Conservation (phyloP, 2,329 filamentous ascomycete genomes). For the Chrysosporium queenslandicum region DNA sequence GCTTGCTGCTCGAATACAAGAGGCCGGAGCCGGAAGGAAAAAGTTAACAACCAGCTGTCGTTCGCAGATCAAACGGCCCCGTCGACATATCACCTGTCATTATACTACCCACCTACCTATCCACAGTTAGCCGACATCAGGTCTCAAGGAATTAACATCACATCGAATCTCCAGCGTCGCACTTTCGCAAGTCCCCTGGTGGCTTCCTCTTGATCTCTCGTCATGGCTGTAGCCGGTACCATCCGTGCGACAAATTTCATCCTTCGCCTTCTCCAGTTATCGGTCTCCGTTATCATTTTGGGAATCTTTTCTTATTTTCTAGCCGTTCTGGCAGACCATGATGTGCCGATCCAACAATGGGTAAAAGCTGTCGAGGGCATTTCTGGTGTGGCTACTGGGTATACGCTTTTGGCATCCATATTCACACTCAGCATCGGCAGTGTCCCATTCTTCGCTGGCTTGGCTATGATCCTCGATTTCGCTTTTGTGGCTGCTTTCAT, state of each 20-base stretch:
- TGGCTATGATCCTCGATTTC: constrained; percentile 67
- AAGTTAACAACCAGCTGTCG: not conserved
- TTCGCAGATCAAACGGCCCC: not conserved
- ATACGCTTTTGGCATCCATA: constrained; percentile 61
- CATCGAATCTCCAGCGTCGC: not conserved
- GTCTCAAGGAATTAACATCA: not conserved
- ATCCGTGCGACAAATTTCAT: constrained; percentile 62
- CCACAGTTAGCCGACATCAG: not conserved
- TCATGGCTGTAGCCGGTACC: constrained; percentile 51
- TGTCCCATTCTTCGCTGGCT: constrained; percentile 57
- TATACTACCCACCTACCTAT: not conserved
- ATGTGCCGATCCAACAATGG: constrained; percentile 53
- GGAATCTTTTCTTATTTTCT: constrained; percentile 80
- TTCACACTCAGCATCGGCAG: constrained; percentile 73
- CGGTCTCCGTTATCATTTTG: constrained; percentile 62
- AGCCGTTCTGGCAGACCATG: constrained; percentile 56
- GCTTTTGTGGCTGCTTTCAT: constrained; percentile 68
- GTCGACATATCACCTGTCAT: not conserved
- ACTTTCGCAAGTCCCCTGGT: not conserved
- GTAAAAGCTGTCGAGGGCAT: constrained; percentile 69
- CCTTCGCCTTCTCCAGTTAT: constrained; percentile 64
- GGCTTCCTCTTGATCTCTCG: constrained; percentile 18
- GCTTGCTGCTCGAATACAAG: not conserved
- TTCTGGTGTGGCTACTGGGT: constrained; percentile 62
- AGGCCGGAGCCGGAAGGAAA: not conserved